Percentiles rank a stretch among this genome's conserved stretches.
Evolutionary conservation across 2,329 filamentous ascomycete genomes (phyloP).

Genomic region (Acrocalymma vagum): DNA sequence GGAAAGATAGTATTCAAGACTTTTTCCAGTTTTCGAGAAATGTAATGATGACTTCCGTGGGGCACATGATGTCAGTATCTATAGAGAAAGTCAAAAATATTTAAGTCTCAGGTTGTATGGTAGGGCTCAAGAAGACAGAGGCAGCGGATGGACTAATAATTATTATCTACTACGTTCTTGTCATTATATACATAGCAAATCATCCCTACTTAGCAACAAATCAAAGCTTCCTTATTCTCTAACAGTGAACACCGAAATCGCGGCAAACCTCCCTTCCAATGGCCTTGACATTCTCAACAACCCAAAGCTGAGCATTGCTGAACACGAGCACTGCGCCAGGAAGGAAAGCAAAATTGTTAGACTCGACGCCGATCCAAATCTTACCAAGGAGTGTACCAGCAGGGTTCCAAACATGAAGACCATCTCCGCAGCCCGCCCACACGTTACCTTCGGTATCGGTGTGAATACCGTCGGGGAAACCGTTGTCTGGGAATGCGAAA

Average conservation of each 20-base stretch:
- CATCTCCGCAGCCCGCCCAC: constrained; percentile 64
- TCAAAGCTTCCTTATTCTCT: no score
- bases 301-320: constrained; percentile 44
- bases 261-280: constrained; percentile 44
- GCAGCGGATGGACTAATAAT: no score
- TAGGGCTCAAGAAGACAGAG: no score
- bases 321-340: constrained; percentile 45
- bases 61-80: no score
- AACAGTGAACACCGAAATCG: constrained; percentile 40
- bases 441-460: constrained; percentile 64
- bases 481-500: constrained; percentile 65
- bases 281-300: constrained; percentile 44
- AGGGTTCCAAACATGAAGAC: constrained; percentile 62
- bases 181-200: no score
- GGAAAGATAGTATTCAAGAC: no score
- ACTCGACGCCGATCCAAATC: constrained; percentile 59
- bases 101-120: no score
- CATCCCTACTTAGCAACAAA: no score
- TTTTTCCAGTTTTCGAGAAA: no score
- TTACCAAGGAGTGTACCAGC: constrained; percentile 63
- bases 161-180: no score
- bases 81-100: no score
- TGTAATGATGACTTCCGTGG: no score
- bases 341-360: constrained; percentile 48
- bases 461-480: constrained; percentile 68